Evolutionary conservation across 306 rosid genomes (phyloP).

Genomic region (Corylus avellana): DNA sequence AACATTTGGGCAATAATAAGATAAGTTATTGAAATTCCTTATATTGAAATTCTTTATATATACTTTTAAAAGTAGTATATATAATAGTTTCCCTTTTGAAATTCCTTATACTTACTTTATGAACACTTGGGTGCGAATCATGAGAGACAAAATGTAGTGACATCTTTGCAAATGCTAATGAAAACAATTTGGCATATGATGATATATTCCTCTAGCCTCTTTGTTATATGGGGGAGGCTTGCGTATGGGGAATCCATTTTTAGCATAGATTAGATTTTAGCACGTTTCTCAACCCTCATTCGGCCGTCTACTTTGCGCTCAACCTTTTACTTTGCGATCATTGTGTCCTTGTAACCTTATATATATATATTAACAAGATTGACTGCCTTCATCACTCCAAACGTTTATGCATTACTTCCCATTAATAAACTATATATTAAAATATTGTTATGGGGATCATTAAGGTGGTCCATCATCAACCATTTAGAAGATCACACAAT

Average conservation of each 20-base stretch:
- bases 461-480: not conserved
- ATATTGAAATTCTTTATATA: not conserved
- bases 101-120: not conserved
- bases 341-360: not conserved
- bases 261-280: constrained; percentile 24
- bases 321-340: not conserved
- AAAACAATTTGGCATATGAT: not conserved
- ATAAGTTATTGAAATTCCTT: not conserved
- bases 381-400: not conserved
- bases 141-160: constrained; percentile 13
- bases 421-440: not conserved
- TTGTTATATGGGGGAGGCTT: not conserved
- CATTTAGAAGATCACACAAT: not conserved
- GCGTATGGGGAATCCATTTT: constrained; percentile 55
- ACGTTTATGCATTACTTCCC: not conserved
- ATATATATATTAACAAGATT: not conserved
- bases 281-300: constrained; percentile 51
- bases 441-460: not conserved
- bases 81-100: no score
- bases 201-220: not conserved
- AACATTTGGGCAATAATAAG: not conserved
- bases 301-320: constrained; percentile 26
- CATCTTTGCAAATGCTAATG: constrained; percentile 3
- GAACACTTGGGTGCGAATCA: not conserved
- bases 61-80: no score